These are phyloP conservation scores for Annulohypoxylon bovei DNA, from an alignment of 495 filamentous ascomycete genomes.

Conservation along the genomic window DNA sequence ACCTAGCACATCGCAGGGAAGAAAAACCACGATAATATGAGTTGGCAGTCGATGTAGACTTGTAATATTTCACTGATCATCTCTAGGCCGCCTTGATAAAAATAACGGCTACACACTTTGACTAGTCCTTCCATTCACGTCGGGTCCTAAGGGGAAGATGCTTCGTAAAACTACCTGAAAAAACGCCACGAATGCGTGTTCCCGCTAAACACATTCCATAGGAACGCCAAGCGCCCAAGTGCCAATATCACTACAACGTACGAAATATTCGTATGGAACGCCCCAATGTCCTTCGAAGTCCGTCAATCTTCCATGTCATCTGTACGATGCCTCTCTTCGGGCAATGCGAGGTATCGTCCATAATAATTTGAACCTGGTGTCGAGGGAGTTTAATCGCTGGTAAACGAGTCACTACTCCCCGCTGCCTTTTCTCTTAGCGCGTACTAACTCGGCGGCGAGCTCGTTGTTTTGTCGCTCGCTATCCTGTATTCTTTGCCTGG, in stretches of 20 bases:
- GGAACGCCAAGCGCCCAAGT: constrained; percentile 31
- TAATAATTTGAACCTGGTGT: not conserved
- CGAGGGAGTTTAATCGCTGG: not conserved
- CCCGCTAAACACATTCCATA: constrained; percentile 7
- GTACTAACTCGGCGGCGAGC: constrained; percentile 54
- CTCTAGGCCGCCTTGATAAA: constrained; percentile 1
- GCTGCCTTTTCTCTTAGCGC: constrained; percentile 39
- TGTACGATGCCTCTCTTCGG: not conserved
- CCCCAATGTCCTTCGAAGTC: constrained; percentile 2
- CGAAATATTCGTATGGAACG: constrained; percentile 14
- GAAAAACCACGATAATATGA: not conserved
- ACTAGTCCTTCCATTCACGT: not conserved
- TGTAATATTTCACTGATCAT: constrained; percentile 29
- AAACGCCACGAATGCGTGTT: constrained; percentile 31
- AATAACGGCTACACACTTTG: constrained; percentile 10
- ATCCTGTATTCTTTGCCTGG: constrained; percentile 84
- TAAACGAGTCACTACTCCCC: constrained; percentile 29
- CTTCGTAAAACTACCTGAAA: constrained; percentile 8
- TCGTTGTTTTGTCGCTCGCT: constrained; percentile 80
- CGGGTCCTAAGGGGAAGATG: not conserved
- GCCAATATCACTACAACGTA: constrained; percentile 30
- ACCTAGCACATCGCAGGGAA: no score
- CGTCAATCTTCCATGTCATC: not conserved
- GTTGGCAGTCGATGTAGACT: not conserved
- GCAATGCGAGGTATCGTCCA: not conserved